Evolutionary conservation across 805 yeast species (phyloP).

Genomic region (Schwanniomyces polymorphus): DNA sequence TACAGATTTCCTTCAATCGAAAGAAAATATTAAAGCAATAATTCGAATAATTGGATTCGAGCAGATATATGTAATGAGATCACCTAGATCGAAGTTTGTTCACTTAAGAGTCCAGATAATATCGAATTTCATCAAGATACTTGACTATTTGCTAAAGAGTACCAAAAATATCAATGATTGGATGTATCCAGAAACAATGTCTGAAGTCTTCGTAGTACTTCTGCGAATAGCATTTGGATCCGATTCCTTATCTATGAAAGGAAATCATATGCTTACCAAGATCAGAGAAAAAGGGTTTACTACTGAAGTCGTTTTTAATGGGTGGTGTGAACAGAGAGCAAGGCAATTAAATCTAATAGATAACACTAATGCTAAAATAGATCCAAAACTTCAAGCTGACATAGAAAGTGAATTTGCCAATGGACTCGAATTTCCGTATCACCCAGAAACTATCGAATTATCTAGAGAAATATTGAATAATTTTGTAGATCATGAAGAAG

Average conservation of each 20-base stretch:
- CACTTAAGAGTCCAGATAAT: conserved; percentile 40
- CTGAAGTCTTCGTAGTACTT: conserved; percentile 50
- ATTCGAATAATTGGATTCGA: conserved; percentile 47
- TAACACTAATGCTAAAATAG: conserved; percentile 6
- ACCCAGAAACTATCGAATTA: conserved; percentile 61
- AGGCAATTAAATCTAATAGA: conserved; percentile 34
- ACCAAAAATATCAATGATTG: conserved; percentile 28
- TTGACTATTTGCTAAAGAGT: conserved; percentile 38
- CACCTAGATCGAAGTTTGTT: conserved; percentile 44
- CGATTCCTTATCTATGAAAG: conserved; percentile 39
- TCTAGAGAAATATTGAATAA: conserved; percentile 70
- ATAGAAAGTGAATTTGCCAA: conserved; percentile 49
- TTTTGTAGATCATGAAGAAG: conserved; percentile 73
- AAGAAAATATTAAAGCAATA: conserved; percentile 39
- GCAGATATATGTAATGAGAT: conserved; percentile 45
- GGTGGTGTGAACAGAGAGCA: conserved; percentile 43
- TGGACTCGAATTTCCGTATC: conserved; percentile 64
- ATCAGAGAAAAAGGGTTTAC: conserved; percentile 31
- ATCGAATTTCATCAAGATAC: conserved; percentile 36
- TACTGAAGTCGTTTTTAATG: conserved; percentile 40
- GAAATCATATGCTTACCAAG: conserved; percentile 33
- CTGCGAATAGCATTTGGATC: conserved; percentile 55
- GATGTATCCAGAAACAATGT: conserved; percentile 39
- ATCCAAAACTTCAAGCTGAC: conserved; percentile 24
- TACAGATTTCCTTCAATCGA: conserved; percentile 28